Evolutionary conservation across 345 rosid species (phyloP).

Genomic region (Anacardium occidentale): DNA sequence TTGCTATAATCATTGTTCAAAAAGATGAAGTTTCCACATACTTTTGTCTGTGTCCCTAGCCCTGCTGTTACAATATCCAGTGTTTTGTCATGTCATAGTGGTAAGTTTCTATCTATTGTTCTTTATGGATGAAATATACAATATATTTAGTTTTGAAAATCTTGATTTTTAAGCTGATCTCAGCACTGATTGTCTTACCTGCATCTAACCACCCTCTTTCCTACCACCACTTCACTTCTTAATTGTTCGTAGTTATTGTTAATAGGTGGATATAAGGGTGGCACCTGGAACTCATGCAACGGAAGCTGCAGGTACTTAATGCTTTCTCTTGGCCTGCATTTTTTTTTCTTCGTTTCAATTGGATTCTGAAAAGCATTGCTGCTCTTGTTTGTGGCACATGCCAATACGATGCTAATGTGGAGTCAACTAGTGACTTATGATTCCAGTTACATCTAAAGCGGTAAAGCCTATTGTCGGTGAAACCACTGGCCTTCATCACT

Average conservation of each 20-base stretch:
- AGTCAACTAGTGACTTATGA: background rate
- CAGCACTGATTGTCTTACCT: background rate
- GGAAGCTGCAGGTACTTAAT: conserved; percentile 73
- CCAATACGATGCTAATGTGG: background rate
- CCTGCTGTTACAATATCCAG: background rate
- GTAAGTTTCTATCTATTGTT: background rate
- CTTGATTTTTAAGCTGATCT: background rate
- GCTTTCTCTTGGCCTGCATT: background rate
- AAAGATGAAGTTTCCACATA: background rate
- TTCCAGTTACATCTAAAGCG: background rate
- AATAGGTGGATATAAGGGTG: conserved; percentile 82
- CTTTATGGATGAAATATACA: background rate
- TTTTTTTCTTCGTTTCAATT: background rate
- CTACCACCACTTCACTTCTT: background rate
- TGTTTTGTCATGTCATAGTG: background rate
- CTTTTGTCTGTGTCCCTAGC: background rate
- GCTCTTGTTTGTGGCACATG: background rate
- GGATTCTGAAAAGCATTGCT: background rate
- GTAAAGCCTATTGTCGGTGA: background rate
- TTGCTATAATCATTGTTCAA: background rate
- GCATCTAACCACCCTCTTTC: background rate
- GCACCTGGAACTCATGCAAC: conserved; percentile 95
- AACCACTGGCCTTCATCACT: background rate
- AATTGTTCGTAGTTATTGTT: conserved; percentile 11
- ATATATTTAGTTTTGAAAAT: background rate